Conservation (phyloP, 345 rosid species). For the Moricandia arvensis region DNA sequence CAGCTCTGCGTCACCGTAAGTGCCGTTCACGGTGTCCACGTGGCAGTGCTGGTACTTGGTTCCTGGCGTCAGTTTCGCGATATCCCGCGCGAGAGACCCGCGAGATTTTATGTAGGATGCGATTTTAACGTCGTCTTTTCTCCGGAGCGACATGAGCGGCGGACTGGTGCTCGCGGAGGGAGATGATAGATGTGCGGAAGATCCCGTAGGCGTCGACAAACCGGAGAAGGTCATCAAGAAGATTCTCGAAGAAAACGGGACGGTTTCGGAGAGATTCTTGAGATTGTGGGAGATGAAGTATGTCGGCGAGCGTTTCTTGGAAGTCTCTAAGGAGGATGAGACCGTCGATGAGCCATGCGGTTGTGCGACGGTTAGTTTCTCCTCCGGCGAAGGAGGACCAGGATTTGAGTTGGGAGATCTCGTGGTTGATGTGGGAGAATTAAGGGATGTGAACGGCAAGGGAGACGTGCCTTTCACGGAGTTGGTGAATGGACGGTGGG, state of each 20-base stretch:
- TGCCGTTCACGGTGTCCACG: constrained; percentile 2
- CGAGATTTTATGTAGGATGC: constrained; percentile 29
- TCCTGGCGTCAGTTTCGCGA: constrained; percentile 29
- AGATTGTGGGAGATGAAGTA: constrained; percentile 37
- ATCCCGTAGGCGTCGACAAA: constrained; percentile 44
- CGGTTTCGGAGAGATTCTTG: constrained; percentile 38
- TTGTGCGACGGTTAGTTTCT: constrained; percentile 33
- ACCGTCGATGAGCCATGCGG: constrained; percentile 36
- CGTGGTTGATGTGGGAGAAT: constrained; percentile 41
- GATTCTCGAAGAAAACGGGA: constrained; percentile 36
- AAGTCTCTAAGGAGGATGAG: constrained; percentile 36
- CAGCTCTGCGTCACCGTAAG: constrained; percentile 34
- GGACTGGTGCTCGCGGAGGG: constrained; percentile 39
- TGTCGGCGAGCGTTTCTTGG: constrained; percentile 36
- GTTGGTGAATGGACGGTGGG: constrained; percentile 20
- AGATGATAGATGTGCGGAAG: constrained; percentile 30
- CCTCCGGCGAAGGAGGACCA: constrained; percentile 36
- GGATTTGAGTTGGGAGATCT: constrained; percentile 39
- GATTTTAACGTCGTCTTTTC: too few relatives aligned
- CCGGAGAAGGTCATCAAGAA: constrained; percentile 35
- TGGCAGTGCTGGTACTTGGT: constrained; percentile 15
- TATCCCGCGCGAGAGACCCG: constrained; percentile 21
- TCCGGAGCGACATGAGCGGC: too few relatives aligned
- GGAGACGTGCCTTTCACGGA: constrained; percentile 35
- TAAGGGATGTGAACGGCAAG: constrained; percentile 32